Conservation (phyloP, 345 rosid genomes). For the Turnera subulata region DNA sequence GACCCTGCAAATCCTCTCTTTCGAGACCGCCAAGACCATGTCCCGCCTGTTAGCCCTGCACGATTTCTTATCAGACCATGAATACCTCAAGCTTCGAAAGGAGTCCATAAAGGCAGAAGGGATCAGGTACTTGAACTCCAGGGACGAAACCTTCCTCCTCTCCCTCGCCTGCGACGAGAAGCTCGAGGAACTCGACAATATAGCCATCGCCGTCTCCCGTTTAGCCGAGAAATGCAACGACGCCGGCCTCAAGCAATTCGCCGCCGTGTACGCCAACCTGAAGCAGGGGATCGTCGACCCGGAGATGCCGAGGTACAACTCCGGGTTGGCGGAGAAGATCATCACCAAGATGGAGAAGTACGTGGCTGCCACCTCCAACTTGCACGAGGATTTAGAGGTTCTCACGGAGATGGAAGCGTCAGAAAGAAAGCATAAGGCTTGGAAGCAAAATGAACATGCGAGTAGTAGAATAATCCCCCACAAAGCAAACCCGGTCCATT, state of each 20-base stretch:
- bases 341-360: constrained; percentile 40
- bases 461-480: too few species aligned
- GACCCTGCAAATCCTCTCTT: constrained; percentile 40
- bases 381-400: constrained; percentile 21
- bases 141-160: constrained; percentile 31
- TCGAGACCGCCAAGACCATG: constrained; percentile 48
- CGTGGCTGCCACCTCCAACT: constrained; percentile 22
- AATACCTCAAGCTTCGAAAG: constrained; percentile 24
- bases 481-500: too few species aligned
- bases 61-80: constrained; percentile 30
- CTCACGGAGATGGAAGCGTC: constrained; percentile 36
- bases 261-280: constrained; percentile 21
- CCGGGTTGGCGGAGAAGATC: constrained; percentile 19
- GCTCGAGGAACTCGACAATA: constrained; percentile 38
- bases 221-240: constrained; percentile 35
- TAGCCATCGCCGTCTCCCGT: constrained; percentile 24
- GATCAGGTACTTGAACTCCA: constrained; percentile 34
- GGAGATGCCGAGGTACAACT: constrained; percentile 13
- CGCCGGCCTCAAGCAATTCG: constrained; percentile 19
- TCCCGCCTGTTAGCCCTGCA: constrained; percentile 38
- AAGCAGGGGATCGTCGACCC: constrained; percentile 23
- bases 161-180: constrained; percentile 39
- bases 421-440: constrained; percentile 31
- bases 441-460: constrained; percentile 16
- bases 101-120: constrained; percentile 35